A percentile compares a stretch with the other conserved stretches of the same genome.
Evolutionary conservation across 1,284 basidiomycete genomes (phyloP).

Genomic region (Ganoderma sp.): DNA sequence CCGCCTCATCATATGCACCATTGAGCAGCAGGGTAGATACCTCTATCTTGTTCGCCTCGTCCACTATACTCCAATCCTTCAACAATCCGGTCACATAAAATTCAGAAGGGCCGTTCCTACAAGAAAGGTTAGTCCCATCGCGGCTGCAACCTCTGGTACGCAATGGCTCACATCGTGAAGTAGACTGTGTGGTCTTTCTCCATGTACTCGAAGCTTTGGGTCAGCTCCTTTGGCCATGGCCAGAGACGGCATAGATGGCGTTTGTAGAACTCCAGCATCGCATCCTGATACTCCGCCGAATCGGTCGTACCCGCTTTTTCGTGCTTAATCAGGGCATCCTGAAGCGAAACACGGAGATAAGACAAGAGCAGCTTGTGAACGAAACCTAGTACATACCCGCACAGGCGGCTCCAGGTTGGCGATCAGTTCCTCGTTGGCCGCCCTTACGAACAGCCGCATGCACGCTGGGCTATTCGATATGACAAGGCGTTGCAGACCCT

Average conservation of each 20-base stretch:
- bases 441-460: constrained; percentile 42
- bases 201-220: constrained; percentile 37
- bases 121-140: background rate
- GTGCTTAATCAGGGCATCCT: constrained; percentile 50
- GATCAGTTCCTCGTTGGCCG: constrained; percentile 38
- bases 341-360: background rate
- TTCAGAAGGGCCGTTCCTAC: constrained; percentile 59
- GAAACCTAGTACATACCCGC: background rate
- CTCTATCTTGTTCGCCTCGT: constrained; percentile 50
- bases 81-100: constrained; percentile 55
- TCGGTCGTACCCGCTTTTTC: constrained; percentile 55
- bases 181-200: constrained; percentile 57
- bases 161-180: constrained; percentile 48
- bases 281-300: constrained; percentile 52
- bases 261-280: constrained; percentile 50
- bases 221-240: constrained; percentile 48
- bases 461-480: constrained; percentile 43
- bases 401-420: constrained; percentile 12
- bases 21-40: constrained; percentile 59
- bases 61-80: constrained; percentile 54
- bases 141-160: constrained; percentile 17
- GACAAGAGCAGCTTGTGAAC: background rate
- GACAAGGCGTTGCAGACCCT: constrained; percentile 49
- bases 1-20: constrained; percentile 56
- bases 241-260: constrained; percentile 52